A percentile compares a stretch with the other conserved stretches of the same genome.
phyloP scores from a whole-genome alignment of 2,329 filamentous ascomycete genomes.

The Cladorrhinum sp. region DNA sequence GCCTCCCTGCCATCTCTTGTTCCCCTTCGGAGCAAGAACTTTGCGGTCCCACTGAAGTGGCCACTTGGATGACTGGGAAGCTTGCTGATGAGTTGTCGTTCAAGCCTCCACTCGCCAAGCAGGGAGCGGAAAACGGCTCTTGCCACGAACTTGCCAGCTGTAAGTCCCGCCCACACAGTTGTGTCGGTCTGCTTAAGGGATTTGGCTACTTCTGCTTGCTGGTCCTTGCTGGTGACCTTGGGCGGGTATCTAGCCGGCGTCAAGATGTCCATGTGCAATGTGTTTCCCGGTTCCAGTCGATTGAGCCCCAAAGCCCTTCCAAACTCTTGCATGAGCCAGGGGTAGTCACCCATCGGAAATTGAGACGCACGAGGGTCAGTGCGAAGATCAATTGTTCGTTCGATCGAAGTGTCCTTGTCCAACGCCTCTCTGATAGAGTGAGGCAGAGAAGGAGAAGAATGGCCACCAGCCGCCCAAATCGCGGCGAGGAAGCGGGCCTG shows the following conservation, averaged over 20 bases:
- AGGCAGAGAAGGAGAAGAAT: conserved; percentile 24
- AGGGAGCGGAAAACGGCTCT: conserved; percentile 68
- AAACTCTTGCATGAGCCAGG: conserved; percentile 71
- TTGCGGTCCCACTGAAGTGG: conserved; percentile 60
- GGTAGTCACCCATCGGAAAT: conserved; percentile 81
- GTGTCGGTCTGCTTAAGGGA: conserved; percentile 47
- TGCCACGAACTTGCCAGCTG: conserved; percentile 53
- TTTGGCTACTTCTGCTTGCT: conserved; percentile 38
- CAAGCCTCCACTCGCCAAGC: conserved; percentile 66
- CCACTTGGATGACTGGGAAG: conserved; percentile 61
- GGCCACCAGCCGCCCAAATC: conserved; percentile 48
- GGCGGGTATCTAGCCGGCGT: conserved; percentile 55
- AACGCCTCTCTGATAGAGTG: conserved; percentile 40
- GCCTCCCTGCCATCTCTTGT: conserved; percentile 51
- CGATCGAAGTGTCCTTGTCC: conserved; percentile 42
- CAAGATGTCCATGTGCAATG: conserved; percentile 55
- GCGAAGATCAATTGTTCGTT: conserved; percentile 50
- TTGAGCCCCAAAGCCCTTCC: conserved; percentile 54
- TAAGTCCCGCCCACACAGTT: conserved; percentile 41
- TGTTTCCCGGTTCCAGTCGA: conserved; percentile 36
- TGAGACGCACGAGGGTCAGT: conserved; percentile 55
- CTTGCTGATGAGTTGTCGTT: conserved; percentile 52
- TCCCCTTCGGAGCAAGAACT: conserved; percentile 60
- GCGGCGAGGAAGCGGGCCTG: conserved; percentile 67
- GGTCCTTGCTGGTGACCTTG: conserved; percentile 39